Evolutionary conservation across 352 stramenopile species (phyloP).

Genomic region (Thalassiosira hispida): DNA sequence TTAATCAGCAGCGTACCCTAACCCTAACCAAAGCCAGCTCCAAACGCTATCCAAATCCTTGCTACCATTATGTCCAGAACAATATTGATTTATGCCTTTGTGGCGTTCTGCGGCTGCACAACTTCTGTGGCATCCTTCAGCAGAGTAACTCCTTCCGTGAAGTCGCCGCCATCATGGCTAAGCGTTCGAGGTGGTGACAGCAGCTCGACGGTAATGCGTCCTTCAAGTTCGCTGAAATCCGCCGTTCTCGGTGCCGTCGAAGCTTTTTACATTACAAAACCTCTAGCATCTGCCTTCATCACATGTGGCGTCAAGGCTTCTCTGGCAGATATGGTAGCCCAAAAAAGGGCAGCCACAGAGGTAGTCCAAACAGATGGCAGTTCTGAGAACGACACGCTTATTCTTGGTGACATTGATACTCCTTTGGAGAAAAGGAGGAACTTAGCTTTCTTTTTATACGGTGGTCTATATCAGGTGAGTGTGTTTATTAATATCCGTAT

Average conservation of each 20-base stretch:
- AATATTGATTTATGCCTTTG: too few relatives aligned
- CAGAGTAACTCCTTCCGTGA: not conserved
- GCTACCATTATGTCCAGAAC: too few relatives aligned
- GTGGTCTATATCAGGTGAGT: slow-evolving; percentile 55
- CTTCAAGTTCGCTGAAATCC: not conserved
- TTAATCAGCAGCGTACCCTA: too few relatives aligned
- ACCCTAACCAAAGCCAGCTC: too few relatives aligned
- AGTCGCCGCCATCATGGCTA: not conserved
- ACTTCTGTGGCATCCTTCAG: not conserved
- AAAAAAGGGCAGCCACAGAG: slow-evolving; percentile 22
- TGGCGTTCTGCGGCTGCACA: not conserved
- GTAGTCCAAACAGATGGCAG: not conserved
- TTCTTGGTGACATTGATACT: not conserved
- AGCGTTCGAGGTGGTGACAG: slow-evolving; percentile 1
- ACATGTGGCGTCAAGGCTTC: slow-evolving; percentile 51
- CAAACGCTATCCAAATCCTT: too few relatives aligned
- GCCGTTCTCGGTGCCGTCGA: slow-evolving; percentile 13
- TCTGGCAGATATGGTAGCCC: slow-evolving; percentile 46
- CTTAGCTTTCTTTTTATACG: slow-evolving; percentile 61
- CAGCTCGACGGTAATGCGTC: not conserved
- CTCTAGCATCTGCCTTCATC: slow-evolving; percentile 39
- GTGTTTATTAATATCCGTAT: too few relatives aligned
- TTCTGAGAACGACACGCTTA: not conserved
- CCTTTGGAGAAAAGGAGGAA: slow-evolving; percentile 10
- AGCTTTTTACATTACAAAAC: slow-evolving; percentile 44